Base-by-base conservation (phyloP, 208 protist genomes). In the Leptomonas seymouri region DNA sequence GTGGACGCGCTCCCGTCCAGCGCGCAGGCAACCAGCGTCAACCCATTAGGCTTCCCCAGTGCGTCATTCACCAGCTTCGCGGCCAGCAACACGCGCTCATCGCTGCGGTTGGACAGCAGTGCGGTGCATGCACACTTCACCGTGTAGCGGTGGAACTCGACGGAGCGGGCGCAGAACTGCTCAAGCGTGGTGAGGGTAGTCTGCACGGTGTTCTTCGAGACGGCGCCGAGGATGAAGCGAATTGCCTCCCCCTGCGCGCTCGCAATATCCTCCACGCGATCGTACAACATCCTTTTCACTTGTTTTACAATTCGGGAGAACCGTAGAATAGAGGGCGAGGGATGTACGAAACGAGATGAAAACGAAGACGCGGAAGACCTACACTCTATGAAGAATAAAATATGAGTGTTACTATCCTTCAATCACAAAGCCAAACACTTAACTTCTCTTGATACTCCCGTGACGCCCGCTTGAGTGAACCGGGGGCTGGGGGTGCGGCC, bases 191-290 rank as follows among this genome's bases (percentile, higher is more conserved):
- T 71, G 21, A 91, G 53, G 8, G 88, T 93, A 18, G 85, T 86
- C 80, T 94, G 88, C 44, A 91, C 51, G 0, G 82, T 92, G 70
- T 79, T 87, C 77, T 90, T 89, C 28, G 85, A 86, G 18, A 88
- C 88, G 14, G 88, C 81, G 6, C 82, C 48, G 18, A 93, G 62
- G 28, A 93, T 71, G 76, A 91, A 93, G 49, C 89, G 85, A 34
- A 94, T 81, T n/a, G 82, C 72, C 53, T 89, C 82, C 15, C 84
- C 83, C 49, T 87, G 86, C 34, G 89, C 75, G 64, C 69, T 81
- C 53, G 76, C 84, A 30, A 94, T 80, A 54, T 96, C 91, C 53
- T 85, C 83, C 7, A 89, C 84, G 66, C 86, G 84, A 63, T 96
- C 85, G 71, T 90, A 82, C 80, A 90, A 63, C 87, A 93, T 93